phyloP scores from a whole-genome alignment of 202 grass and related monocot genomes.

The Panicum hallii region DNA sequence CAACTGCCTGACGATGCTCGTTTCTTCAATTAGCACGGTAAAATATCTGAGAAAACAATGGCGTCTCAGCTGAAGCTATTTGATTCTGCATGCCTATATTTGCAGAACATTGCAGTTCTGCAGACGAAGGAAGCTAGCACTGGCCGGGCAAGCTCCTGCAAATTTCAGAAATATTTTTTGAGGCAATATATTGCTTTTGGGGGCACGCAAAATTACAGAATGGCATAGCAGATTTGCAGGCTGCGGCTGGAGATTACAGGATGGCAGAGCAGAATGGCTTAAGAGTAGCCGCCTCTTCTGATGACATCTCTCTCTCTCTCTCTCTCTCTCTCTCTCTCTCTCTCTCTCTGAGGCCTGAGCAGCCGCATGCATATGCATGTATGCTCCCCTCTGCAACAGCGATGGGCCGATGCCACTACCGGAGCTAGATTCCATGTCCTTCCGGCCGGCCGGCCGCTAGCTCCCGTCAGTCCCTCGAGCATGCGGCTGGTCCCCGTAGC shows the following conservation, averaged over 20 bases:
- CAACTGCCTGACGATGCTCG: not conserved
- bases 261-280: constrained; percentile 18
- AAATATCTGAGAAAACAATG: not conserved
- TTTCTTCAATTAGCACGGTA: not conserved
- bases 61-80: too few relatives aligned
- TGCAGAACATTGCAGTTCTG: not conserved
- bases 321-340: too few relatives aligned
- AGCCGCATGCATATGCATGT: constrained; percentile 1
- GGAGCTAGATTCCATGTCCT: constrained; percentile 51
- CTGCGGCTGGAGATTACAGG: constrained; percentile 5
- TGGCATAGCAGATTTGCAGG: not conserved
- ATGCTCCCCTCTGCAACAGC: not conserved
- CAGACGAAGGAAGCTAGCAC: not conserved
- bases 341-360: not conserved
- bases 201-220: not conserved
- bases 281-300: not conserved
- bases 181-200: not conserved
- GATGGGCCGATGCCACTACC: constrained; percentile 22
- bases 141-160: not conserved
- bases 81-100: not conserved
- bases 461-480: constrained; percentile 5
- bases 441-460: not conserved
- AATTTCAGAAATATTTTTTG: not conserved
- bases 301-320: not conserved
- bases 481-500: constrained; percentile 33